Conservation (phyloP, 2,329 filamentous ascomycete species). For the Bipolaris zeicola region DNA sequence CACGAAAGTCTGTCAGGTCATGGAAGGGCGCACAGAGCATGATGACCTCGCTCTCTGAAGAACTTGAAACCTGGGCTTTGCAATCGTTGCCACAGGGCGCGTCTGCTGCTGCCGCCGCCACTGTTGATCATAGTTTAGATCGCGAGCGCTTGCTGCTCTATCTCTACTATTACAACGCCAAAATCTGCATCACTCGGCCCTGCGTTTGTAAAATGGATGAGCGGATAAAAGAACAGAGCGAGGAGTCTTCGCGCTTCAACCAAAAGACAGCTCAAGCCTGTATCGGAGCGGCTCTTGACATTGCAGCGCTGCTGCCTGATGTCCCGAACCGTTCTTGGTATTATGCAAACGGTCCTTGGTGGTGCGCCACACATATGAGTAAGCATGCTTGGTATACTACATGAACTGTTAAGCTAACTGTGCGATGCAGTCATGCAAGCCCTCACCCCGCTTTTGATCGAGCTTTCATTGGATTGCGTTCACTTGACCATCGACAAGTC, state of each 20-base stretch:
- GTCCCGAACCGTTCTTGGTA: constrained; percentile 24
- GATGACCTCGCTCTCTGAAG: constrained; percentile 32
- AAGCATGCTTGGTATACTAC: background rate
- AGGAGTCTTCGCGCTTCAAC: constrained; percentile 39
- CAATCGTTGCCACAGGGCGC: constrained; percentile 29
- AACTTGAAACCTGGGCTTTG: constrained; percentile 38
- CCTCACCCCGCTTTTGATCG: constrained; percentile 45
- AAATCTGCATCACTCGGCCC: constrained; percentile 47
- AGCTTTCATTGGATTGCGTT: constrained; percentile 36
- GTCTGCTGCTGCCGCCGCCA: background rate
- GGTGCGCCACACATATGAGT: constrained; percentile 43
- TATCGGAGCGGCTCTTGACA: constrained; percentile 40
- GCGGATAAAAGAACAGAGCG: constrained; percentile 40
- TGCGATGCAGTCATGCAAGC: constrained; percentile 45
- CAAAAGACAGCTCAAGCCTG: constrained; percentile 38
- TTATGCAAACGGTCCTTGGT: constrained; percentile 45
- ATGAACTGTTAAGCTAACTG: background rate
- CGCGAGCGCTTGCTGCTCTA: constrained; percentile 26
- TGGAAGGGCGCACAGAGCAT: constrained; percentile 37
- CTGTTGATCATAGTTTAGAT: background rate
- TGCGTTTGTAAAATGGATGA: constrained; percentile 46
- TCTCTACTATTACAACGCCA: constrained; percentile 42
- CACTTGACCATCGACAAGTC: constrained; percentile 33
- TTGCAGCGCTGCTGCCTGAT: constrained; percentile 42
- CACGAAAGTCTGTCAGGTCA: constrained; percentile 34